Base-by-base conservation (phyloP, 1,139 yeast genomes). In the Saccharomyces hybrid region DNA sequence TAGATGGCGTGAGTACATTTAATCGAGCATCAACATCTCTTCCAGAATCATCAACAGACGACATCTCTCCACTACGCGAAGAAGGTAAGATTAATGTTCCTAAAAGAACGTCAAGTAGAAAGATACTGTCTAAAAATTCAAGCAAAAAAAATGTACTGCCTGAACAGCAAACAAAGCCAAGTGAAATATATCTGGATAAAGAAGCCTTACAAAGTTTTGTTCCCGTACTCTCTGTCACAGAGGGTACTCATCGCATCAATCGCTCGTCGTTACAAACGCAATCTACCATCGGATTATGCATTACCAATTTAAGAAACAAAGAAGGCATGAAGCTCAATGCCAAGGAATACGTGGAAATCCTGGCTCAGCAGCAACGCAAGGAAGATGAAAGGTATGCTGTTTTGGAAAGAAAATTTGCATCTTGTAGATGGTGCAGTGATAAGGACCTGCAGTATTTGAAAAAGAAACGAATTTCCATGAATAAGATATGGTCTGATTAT, bases 401-500 rank as follows among this genome's bases (percentile, higher is more conserved):
- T 29, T 27, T 51, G 8, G 53, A 51, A 41, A 46, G 14, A 31
- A 49, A 47, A 23, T 51, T 51, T 14, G 14, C 32, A 9, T 42
- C 34, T 13, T 46, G 49, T 41, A 50, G 38, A 16, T 51, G 53
- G 53, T 51, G 53, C 28, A 47, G 50, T 14, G 32, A 25, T 4
- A 29, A 31, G 25, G 53, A 51, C 29, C 29, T 51, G 7, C 48
- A 38, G 31, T 38, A 42, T 13, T 38, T 51, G 29, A 31, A 50
- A 41, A 38, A 31, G 14, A 51, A 51, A 31, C 41, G 53, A 42
- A 28, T 20, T 5, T 20, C 49, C 14, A 29, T 51, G 31, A 51
- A 51, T 31, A 51, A 48, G 41, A 51, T 28, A 48, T 51, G 53
- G 53, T 49, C 50, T 25, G 53, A 51, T 9, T 29, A 47, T 6